A percentile compares a stretch with the other conserved stretches of the same genome.
These are phyloP conservation scores for Cardamine resedifolia DNA, from an alignment of 345 rosid genomes.

Conservation along the genomic window DNA sequence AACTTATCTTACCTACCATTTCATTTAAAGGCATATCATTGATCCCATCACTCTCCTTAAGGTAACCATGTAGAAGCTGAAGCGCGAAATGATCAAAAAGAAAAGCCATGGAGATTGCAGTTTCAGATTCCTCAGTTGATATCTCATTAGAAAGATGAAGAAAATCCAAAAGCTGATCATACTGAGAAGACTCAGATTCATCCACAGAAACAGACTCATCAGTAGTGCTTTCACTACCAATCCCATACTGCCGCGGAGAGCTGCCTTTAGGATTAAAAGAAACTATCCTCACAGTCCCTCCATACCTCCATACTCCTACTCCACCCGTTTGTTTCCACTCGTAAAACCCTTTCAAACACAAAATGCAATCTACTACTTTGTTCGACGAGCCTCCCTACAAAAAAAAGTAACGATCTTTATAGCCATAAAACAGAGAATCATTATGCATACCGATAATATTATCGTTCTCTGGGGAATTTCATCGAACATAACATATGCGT, in stretches of 20 bases:
- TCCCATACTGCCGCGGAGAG: slow-evolving; percentile 53
- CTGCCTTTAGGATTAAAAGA: slow-evolving; percentile 58
- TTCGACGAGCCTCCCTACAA: slow-evolving; percentile 87
- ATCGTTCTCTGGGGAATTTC: slow-evolving; percentile 8
- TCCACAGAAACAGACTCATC: slow-evolving; percentile 84
- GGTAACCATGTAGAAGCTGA: slow-evolving; percentile 80
- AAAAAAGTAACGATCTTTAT: not conserved
- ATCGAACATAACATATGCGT: not conserved
- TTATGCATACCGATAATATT: not conserved
- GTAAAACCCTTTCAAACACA: slow-evolving; percentile 87
- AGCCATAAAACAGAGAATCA: not conserved
- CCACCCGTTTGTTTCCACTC: slow-evolving; percentile 98
- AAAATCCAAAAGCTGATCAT: slow-evolving; percentile 80
- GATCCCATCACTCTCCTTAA: slow-evolving; percentile 61
- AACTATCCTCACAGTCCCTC: slow-evolving; percentile 90
- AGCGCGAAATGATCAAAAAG: slow-evolving; percentile 85
- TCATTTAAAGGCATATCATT: slow-evolving; percentile 83
- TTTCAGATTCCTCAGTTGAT: slow-evolving; percentile 71
- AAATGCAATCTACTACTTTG: slow-evolving; percentile 96
- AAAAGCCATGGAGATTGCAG: slow-evolving; percentile 69
- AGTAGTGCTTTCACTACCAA: slow-evolving; percentile 75
- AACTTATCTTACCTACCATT: slow-evolving; percentile 78
- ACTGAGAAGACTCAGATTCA: slow-evolving; percentile 85
- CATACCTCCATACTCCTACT: slow-evolving; percentile 94
- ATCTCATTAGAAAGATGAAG: slow-evolving; percentile 84